These are phyloP conservation scores for Hippophae gyantsensis DNA, from an alignment of 306 rosid species.

Conservation along the genomic window DNA sequence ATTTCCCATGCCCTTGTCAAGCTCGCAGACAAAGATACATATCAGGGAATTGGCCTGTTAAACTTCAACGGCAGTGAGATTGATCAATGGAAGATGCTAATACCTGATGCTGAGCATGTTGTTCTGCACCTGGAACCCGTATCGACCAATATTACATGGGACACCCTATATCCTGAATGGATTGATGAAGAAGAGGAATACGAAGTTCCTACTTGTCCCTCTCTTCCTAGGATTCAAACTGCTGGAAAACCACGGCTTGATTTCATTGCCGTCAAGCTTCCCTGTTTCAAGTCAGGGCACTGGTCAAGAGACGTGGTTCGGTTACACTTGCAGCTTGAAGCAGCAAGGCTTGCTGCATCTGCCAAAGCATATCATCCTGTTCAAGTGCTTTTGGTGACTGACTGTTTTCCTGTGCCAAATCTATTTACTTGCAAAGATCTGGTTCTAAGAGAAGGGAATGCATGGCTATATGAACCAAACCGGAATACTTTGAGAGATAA, in stretches of 20 bases:
- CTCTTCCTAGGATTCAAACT: constrained; percentile 51
- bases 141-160: constrained; percentile 58
- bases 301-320: constrained; percentile 89
- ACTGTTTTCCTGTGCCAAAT: constrained; percentile 67
- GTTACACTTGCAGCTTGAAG: constrained; percentile 85
- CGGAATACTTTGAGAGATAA: constrained; percentile 50
- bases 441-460: constrained; percentile 45
- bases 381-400: constrained; percentile 58
- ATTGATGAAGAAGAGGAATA: constrained; percentile 88
- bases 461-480: constrained; percentile 71
- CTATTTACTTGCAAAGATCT: constrained; percentile 68
- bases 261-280: constrained; percentile 80
- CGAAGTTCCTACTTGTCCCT: constrained; percentile 74
- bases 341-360: constrained; percentile 68
- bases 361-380: constrained; percentile 59
- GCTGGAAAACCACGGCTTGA: constrained; percentile 63
- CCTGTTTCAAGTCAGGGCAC: constrained; percentile 57
- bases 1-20: constrained; percentile 36
- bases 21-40: constrained; percentile 40
- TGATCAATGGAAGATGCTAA: constrained; percentile 54
- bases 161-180: constrained; percentile 76
- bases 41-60: constrained; percentile 69
- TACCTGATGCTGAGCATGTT: constrained; percentile 61
- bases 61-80: constrained; percentile 67
- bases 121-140: constrained; percentile 40